A percentile compares a stretch with the other conserved stretches of the same genome.
These are phyloP conservation scores for Pterocarpus santalinus DNA, from an alignment of 306 rosid genomes.

Conservation along the genomic window DNA sequence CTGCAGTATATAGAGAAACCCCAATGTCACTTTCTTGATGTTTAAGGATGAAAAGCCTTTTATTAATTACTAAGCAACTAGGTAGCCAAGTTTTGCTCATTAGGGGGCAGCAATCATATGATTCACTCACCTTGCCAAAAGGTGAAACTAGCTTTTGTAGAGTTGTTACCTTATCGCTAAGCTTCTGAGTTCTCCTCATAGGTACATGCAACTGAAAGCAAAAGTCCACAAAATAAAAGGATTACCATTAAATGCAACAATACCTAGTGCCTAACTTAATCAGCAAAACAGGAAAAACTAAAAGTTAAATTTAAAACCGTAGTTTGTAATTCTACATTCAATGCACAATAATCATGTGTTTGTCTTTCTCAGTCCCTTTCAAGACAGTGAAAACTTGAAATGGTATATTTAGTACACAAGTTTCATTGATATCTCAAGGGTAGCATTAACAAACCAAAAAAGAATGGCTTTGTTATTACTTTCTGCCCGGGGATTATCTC, in stretches of 20 bases:
- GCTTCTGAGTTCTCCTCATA: constrained; percentile 70
- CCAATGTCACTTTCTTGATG: not conserved
- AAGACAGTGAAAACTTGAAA: not conserved
- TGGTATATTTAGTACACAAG: not conserved
- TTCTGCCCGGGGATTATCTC: constrained; percentile 41
- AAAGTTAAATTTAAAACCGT: too few species aligned
- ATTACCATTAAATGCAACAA: constrained; percentile 15
- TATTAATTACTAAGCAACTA: not conserved
- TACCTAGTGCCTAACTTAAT: constrained; percentile 10
- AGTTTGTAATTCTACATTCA: not conserved
- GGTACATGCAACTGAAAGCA: constrained; percentile 51
- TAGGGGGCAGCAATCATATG: not conserved
- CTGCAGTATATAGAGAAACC: constrained; percentile 57
- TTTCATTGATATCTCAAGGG: not conserved
- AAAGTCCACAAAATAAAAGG: not conserved
- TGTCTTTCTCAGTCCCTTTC: not conserved
- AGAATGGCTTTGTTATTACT: constrained; percentile 24
- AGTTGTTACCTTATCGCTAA: constrained; percentile 70
- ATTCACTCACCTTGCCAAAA: constrained; percentile 76
- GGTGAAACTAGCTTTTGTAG: constrained; percentile 89
- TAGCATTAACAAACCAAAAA: not conserved
- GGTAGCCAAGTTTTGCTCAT: not conserved
- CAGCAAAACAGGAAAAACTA: not conserved
- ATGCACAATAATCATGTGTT: not conserved
- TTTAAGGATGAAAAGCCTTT: not conserved